Percentiles rank a stretch among this genome's conserved stretches.
Evolutionary conservation across 371 early-diverging fungal genomes (phyloP).

Genomic region (Mucor velutinosus): DNA sequence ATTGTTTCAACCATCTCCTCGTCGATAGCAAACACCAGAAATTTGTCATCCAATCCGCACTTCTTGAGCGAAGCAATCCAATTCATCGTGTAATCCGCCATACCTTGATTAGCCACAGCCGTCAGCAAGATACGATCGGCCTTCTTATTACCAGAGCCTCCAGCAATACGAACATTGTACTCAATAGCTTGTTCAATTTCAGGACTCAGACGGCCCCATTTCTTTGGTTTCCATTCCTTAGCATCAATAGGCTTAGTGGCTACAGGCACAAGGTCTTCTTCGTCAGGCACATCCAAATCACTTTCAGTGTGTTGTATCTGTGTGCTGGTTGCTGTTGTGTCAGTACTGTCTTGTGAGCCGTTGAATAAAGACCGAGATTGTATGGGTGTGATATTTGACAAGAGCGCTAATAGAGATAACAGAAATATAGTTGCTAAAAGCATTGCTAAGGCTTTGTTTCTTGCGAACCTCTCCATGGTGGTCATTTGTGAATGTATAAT

Average conservation of each 20-base stretch:
- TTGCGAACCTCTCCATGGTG: slow-evolving; percentile 22
- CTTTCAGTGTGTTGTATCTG: background rate
- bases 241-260: slow-evolving; percentile 10
- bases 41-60: slow-evolving; percentile 29
- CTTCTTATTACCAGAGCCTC: background rate
- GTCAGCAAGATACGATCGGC: slow-evolving; percentile 28
- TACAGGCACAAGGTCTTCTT: slow-evolving; percentile 20
- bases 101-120: slow-evolving; percentile 41
- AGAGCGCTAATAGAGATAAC: slow-evolving; percentile 16
- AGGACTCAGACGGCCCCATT: slow-evolving; percentile 15
- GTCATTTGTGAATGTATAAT: background rate
- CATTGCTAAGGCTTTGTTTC: slow-evolving; percentile 15
- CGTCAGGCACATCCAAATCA: slow-evolving; percentile 7
- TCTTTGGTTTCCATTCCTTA: slow-evolving; percentile 26
- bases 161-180: slow-evolving; percentile 12
- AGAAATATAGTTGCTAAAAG: slow-evolving; percentile 15
- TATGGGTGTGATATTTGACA: slow-evolving; percentile 14
- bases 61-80: slow-evolving; percentile 41
- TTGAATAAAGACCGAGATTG: slow-evolving; percentile 10
- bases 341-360: background rate
- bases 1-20: slow-evolving; percentile 26
- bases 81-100: slow-evolving; percentile 45
- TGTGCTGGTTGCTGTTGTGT: background rate
- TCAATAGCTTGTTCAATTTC: slow-evolving; percentile 18
- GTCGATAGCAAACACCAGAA: slow-evolving; percentile 43